phyloP scores from a whole-genome alignment of 805 yeast species.

The Torulaspora gathmanii region DNA sequence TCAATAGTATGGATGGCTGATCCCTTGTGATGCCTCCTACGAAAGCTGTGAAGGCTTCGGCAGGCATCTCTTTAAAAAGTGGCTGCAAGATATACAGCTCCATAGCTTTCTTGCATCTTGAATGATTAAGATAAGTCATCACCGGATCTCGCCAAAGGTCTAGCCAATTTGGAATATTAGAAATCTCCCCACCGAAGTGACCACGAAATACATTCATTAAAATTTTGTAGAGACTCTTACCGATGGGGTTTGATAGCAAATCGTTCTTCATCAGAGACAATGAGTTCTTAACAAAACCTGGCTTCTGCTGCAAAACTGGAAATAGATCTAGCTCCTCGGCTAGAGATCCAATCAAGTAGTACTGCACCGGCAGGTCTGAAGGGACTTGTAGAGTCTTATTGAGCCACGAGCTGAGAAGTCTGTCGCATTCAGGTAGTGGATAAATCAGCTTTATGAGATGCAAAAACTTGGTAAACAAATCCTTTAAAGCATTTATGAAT shows the following conservation, averaged over 20 bases:
- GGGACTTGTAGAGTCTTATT: slow-evolving; percentile 42
- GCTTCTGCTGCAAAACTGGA: slow-evolving; percentile 41
- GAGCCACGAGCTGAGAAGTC: slow-evolving; percentile 45
- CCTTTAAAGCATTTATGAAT: slow-evolving; percentile 61
- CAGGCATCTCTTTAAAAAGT: slow-evolving; percentile 49
- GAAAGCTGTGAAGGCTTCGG: slow-evolving; percentile 40
- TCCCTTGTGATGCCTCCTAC: slow-evolving; percentile 13
- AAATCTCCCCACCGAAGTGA: slow-evolving; percentile 20
- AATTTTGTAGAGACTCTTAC: slow-evolving; percentile 49
- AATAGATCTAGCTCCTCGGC: slow-evolving; percentile 45
- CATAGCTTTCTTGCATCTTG: slow-evolving; percentile 42
- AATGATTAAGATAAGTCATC: slow-evolving; percentile 34
- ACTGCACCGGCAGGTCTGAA: slow-evolving; percentile 53
- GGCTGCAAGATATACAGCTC: slow-evolving; percentile 59
- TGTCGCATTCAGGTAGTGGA: slow-evolving; percentile 16
- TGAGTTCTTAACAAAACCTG: slow-evolving; percentile 46
- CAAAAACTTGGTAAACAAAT: slow-evolving; percentile 53
- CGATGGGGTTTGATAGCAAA: slow-evolving; percentile 61
- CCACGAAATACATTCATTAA: slow-evolving; percentile 36
- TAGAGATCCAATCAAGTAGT: slow-evolving; percentile 55
- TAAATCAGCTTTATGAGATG: slow-evolving; percentile 35
- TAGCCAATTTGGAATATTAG: slow-evolving; percentile 41
- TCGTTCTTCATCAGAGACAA: slow-evolving; percentile 48
- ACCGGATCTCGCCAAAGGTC: slow-evolving; percentile 46
- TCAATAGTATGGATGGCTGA: slow-evolving; percentile 42